These are phyloP conservation scores for Chlamydomonas sp. DNA, from an alignment of 139 green algal genomes.

Conservation along the genomic window DNA sequence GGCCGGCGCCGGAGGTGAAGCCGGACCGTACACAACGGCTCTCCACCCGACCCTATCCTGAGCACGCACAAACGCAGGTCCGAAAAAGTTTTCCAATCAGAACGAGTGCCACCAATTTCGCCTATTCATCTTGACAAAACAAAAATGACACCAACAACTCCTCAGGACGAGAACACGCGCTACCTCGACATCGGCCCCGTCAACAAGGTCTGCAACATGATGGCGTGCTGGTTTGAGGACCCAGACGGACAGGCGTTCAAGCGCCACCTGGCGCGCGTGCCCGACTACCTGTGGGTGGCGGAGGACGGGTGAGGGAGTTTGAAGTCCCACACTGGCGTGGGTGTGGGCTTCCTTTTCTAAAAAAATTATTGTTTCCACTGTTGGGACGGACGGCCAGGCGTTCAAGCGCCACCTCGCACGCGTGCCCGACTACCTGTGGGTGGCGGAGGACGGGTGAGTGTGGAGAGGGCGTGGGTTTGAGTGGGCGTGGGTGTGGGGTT, in stretches of 20 bases:
- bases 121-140: neutral
- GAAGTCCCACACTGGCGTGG: constrained; percentile 47
- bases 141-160: neutral
- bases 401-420: constrained; percentile 77
- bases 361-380: neutral
- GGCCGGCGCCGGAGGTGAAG: no score
- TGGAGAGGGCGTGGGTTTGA: no score
- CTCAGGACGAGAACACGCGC: constrained; percentile 96
- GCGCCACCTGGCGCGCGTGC: constrained; percentile 72
- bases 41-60: no score
- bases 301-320: constrained; percentile 99
- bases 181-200: constrained; percentile 97
- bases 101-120: no score
- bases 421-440: constrained; percentile 91
- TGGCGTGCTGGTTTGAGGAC: constrained; percentile 92
- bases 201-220: constrained; percentile 99
- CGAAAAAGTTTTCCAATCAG: no score
- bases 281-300: constrained; percentile 96
- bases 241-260: constrained; percentile 70
- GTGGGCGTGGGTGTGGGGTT: no score
- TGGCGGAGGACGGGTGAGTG: constrained; percentile 97
- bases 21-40: no score
- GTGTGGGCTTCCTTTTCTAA: constrained; percentile 1
- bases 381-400: neutral
- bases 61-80: no score